Percentiles rank a stretch among this genome's conserved stretches.
Conservation (phyloP, 331 rosid genomes). For the Pyrus hybrid region DNA sequence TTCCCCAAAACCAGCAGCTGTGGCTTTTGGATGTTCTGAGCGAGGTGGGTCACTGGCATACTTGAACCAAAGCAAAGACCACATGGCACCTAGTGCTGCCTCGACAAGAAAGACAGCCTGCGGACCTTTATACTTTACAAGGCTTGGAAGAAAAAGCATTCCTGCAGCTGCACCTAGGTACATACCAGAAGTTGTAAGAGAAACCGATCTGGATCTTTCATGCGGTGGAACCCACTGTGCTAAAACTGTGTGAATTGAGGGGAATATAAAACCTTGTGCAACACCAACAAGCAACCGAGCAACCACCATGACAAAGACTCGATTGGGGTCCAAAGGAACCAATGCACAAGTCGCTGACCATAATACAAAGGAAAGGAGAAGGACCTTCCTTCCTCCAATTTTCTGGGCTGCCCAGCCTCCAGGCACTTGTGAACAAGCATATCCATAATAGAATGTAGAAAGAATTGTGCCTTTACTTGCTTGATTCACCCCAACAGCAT, state of each 20-base stretch:
- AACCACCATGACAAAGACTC: constrained; percentile 37
- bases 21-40: constrained; percentile 65
- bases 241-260: constrained; percentile 89
- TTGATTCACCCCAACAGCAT: constrained; percentile 63
- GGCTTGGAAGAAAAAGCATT: constrained; percentile 75
- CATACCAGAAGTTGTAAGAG: constrained; percentile 96
- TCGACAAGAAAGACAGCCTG: constrained; percentile 79
- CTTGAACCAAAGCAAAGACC: constrained; percentile 85
- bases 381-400: constrained; percentile 77
- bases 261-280: constrained; percentile 92
- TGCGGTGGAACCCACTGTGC: constrained; percentile 99
- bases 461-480: constrained; percentile 79
- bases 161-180: constrained; percentile 88
- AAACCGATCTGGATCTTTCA: constrained; percentile 92
- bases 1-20: constrained; percentile 77
- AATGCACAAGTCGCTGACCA: constrained; percentile 88
- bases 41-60: constrained; percentile 64
- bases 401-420: constrained; percentile 96
- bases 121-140: constrained; percentile 83
- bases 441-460: constrained; percentile 89
- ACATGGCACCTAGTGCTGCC: constrained; percentile 64
- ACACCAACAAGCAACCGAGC: constrained; percentile 95
- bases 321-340: constrained; percentile 68
- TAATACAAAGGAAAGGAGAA: constrained; percentile 68
- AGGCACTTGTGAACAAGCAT: constrained; percentile 96